These are phyloP conservation scores for Sarcomyxa edulis DNA, from an alignment of 768 basidiomycete species.

Conservation along the genomic window DNA sequence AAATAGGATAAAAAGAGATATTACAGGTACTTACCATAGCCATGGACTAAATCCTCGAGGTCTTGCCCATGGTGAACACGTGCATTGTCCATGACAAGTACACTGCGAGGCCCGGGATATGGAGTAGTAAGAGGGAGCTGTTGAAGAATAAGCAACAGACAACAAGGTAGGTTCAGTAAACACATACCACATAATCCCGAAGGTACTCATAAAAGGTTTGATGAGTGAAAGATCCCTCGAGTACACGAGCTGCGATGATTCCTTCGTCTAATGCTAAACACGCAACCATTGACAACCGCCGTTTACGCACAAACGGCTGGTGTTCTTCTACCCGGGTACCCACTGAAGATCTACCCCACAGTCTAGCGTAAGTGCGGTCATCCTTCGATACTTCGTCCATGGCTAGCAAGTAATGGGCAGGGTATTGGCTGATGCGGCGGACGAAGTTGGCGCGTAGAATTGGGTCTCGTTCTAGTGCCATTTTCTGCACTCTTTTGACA, in stretches of 20 bases:
- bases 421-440: slow-evolving; percentile 14
- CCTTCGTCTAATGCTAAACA: slow-evolving; percentile 25
- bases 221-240: slow-evolving; percentile 22
- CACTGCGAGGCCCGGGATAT: slow-evolving; percentile 26
- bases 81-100: slow-evolving; percentile 34
- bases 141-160: too few relatives aligned
- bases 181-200: slow-evolving; percentile 8
- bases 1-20: too few relatives aligned
- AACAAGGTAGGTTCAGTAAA: too few relatives aligned
- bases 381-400: too few relatives aligned
- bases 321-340: too few relatives aligned
- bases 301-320: too few relatives aligned
- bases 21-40: too few relatives aligned
- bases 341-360: too few relatives aligned
- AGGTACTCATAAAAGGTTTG: slow-evolving; percentile 25
- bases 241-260: slow-evolving; percentile 23
- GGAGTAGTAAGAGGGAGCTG: slow-evolving; percentile 31
- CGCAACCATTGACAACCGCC: too few relatives aligned
- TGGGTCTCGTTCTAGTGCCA: slow-evolving; percentile 17
- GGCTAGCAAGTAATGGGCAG: slow-evolving; percentile 11
- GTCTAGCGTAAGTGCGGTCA: too few relatives aligned
- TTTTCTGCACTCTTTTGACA: slow-evolving; percentile 16
- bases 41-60: too few relatives aligned
- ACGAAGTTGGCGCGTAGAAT: slow-evolving; percentile 12
- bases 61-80: slow-evolving; percentile 30